Evolutionary conservation across 495 filamentous ascomycete species (phyloP), one percentile per base, ranked within the genome.

Genomic region (Rusavskia elegans): DNA sequence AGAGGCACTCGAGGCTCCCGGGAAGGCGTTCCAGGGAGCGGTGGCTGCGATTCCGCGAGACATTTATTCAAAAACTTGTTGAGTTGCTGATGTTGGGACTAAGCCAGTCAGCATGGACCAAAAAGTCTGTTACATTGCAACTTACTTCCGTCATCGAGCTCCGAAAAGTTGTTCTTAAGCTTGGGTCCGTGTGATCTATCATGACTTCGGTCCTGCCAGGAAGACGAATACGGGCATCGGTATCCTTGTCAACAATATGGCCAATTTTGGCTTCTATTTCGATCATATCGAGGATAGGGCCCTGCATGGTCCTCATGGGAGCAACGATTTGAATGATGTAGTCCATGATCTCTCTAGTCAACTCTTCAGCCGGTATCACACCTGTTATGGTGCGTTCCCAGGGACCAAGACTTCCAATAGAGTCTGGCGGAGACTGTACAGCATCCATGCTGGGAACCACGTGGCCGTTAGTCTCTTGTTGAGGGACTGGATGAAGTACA

Each of bases 211-310:
- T 77, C 30, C 67, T 48, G 10, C 92, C 69, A 7, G 80, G 79
- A 19, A 90, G 61, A 2, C 64, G 63, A 37, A 90, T 66, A 36
- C 88, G 75, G n/a, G 82, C 72, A 48, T 80, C 74, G 2, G 77
- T 81, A 53, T 75, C 73, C 63, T 74, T 80, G 59, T 89, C 81
- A 39, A 94, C 76, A 16, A 95, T 65, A 40, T 76, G 80, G 48
- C 90, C 90, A 17, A 97, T 64, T 63, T 95, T 96, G 9, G 87
- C 89, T 67, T 96, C 89, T 51, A 96, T 84, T 65, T 96, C 89
- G 38, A 94, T 74, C 52, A 87, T 84, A 65, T 96, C 89, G 36
- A 94, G 74, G 52, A 87, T 74, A n/a, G 84, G 75, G 5, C 77
- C 80, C 49, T 82, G 77, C 23, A 74, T 73, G 5, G 20, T 11